Evolutionary conservation across 495 filamentous ascomycete species (phyloP), one percentile per base, ranked within the genome.

Genomic region (Tuber magnatum): DNA sequence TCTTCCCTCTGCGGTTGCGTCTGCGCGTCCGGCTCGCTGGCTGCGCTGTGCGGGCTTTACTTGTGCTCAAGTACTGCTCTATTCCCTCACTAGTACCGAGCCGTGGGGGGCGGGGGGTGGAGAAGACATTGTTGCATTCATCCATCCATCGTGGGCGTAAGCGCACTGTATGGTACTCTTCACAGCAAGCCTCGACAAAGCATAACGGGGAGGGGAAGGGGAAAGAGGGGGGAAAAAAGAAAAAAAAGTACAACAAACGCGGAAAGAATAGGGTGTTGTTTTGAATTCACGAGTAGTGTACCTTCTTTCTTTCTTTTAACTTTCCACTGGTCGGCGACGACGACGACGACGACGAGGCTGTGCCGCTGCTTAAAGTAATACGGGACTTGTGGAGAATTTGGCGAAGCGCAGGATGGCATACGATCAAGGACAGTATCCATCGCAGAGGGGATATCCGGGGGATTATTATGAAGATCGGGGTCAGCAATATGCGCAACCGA

Each of bases 401-500:
- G 16, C 28, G 14, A 65, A 35, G 28, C 28, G 6, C 56, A 18
- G 28, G 35, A 65, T 65, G 56, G 56, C 56, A 10, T 65, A 65
- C 18, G 28, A 65, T 16, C 56, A 65, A 16, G 56, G 56, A 65
- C 56, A 65, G 32, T 20, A 65, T 65, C 56, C 56, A 18, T 12
- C 28, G 14, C 56, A 65, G 56, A 65, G 28, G 56, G 56, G 56
- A 35, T 65, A 65, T n/a, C 28, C 56, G 12, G 56, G 56, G 8
- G 56, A 65, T 32, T 32, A 65, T 65, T 65, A 65, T 65, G 56
- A 65, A 20, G 56, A 14, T 2, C 56, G 35, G 32, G 56, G 28
- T 35, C 56, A 65, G 28, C 56, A 65, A 35, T 65, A 65, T 35
- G 69, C 35, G n/a, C 71, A 43, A 51, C 71, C 71, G 42, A 42